These are phyloP conservation scores for Tulasnella sp. DNA, from an alignment of 768 basidiomycete genomes.

Conservation along the genomic window DNA sequence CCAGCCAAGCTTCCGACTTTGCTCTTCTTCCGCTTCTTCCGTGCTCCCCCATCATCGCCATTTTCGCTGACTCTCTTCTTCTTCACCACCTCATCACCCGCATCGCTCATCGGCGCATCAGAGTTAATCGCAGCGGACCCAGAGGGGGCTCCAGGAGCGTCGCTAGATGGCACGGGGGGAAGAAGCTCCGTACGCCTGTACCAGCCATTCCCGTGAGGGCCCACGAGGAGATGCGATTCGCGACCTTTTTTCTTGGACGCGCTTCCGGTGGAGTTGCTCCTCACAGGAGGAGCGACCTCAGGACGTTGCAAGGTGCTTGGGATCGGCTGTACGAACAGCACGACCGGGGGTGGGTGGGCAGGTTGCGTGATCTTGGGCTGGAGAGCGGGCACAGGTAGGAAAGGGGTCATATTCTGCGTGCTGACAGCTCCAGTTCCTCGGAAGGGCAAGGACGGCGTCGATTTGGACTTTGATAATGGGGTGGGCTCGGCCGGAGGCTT, in stretches of 20 bases:
- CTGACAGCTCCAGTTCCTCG: not conserved
- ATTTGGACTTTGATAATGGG: slow-evolving; percentile 3
- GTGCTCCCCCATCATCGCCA: not conserved
- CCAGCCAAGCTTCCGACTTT: not conserved
- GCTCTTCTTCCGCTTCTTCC: slow-evolving; percentile 2
- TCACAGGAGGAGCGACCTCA: not conserved
- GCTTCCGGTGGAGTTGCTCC: not conserved
- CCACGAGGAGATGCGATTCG: not conserved
- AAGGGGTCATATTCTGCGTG: not conserved
- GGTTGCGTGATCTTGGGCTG: not conserved
- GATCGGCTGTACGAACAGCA: not conserved
- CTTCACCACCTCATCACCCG: not conserved
- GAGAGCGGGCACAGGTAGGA: slow-evolving; percentile 1
- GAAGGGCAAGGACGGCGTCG: not conserved
- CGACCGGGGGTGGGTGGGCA: not conserved
- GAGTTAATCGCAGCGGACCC: not conserved
- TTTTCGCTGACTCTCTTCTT: not conserved
- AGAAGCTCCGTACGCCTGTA: slow-evolving; percentile 1
- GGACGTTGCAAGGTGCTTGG: not conserved
- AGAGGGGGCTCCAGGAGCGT: not conserved
- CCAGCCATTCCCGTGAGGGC: slow-evolving; percentile 10
- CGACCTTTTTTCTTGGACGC: not conserved
- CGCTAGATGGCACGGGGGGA: not conserved
- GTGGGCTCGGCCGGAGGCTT: not conserved
- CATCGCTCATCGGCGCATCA: not conserved